These are phyloP conservation scores for Neolentinus lepideus DNA, from an alignment of 1,284 basidiomycete species.

Conservation along the genomic window DNA sequence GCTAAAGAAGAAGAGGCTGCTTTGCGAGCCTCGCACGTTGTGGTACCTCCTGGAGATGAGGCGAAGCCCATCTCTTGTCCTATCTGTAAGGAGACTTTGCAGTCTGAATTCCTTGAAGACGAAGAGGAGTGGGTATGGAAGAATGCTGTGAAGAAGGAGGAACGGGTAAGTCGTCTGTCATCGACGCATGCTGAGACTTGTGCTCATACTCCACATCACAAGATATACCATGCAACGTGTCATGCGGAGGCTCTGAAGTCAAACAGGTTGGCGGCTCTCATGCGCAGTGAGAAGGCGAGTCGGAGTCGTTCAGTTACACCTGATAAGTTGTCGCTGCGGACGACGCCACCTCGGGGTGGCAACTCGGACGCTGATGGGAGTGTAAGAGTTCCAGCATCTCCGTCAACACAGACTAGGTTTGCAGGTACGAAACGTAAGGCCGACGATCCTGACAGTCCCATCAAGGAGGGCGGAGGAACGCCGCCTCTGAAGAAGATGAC, in stretches of 20 bases:
- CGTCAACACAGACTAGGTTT: slow-evolving; percentile 10
- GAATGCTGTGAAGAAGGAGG: slow-evolving; percentile 83
- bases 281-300: slow-evolving; percentile 50
- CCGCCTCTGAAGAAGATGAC: slow-evolving; percentile 15
- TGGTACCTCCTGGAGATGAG: slow-evolving; percentile 84
- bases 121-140: slow-evolving; percentile 99
- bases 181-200: neutral
- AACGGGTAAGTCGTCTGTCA: slow-evolving; percentile 50
- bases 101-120: slow-evolving; percentile 91
- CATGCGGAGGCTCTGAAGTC: slow-evolving; percentile 71
- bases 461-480: slow-evolving; percentile 9
- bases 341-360: slow-evolving; percentile 37
- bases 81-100: slow-evolving; percentile 93
- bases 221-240: slow-evolving; percentile 92
- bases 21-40: slow-evolving; percentile 73
- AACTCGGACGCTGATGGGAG: slow-evolving; percentile 12
- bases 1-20: slow-evolving; percentile 66
- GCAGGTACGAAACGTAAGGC: slow-evolving; percentile 22
- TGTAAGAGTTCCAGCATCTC: slow-evolving; percentile 10
- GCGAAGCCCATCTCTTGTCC: slow-evolving; percentile 80
- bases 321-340: slow-evolving; percentile 33
- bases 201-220: slow-evolving; percentile 7
- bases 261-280: slow-evolving; percentile 52
- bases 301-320: slow-evolving; percentile 70
- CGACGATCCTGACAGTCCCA: slow-evolving; percentile 12